Base-by-base conservation (phyloP, 1,284 basidiomycete species). In the Boletus mariae region DNA sequence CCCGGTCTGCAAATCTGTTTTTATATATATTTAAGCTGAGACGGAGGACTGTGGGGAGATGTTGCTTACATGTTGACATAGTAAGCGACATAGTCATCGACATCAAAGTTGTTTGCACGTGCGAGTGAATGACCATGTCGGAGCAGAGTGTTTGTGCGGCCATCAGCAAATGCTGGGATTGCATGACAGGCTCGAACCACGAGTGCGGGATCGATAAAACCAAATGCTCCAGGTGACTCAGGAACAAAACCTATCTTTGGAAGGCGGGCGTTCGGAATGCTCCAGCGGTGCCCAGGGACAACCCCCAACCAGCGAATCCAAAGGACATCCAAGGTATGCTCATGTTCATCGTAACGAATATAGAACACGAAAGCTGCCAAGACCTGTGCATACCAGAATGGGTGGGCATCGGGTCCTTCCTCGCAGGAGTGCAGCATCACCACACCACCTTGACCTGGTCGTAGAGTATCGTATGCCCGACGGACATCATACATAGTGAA, bases 401-500 rank as follows among this genome's bases (percentile, higher is more conserved):
- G 64, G 29, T 67, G 63, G 0, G 53, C 10, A 17, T 28, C 4
- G 0, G 23, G 7, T 0, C 40, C 48, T 4, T 54, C 49, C 41
- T 57, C 49, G 0, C 53, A 38, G 5, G 64, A 59, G 3, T 55
- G 57, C 1, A 62, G 38, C 48, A 54, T 45, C 2, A 54, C 53
- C 9, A 56, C 47, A 1, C 58, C 31, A 2, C 37, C 32, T 11
- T 53, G 57, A 1, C 59, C 34, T 0, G 63, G 59, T 26, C 66
- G 68, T 26, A 73, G 56, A 1, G 56, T 61, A 49, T 20, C 65
- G 67, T 63, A 49, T 3, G 10, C 23, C 6, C n/a, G 32, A 5
- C 25, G 32, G 1, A 50, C 20, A 7, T 44, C 49, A 15, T 73
- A 73, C 0, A 61, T 64, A 0, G 66, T 72, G 45, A 67, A 71